These are phyloP conservation scores for Gymnopilus junonius DNA, from an alignment of 768 basidiomycete species.

Conservation along the genomic window DNA sequence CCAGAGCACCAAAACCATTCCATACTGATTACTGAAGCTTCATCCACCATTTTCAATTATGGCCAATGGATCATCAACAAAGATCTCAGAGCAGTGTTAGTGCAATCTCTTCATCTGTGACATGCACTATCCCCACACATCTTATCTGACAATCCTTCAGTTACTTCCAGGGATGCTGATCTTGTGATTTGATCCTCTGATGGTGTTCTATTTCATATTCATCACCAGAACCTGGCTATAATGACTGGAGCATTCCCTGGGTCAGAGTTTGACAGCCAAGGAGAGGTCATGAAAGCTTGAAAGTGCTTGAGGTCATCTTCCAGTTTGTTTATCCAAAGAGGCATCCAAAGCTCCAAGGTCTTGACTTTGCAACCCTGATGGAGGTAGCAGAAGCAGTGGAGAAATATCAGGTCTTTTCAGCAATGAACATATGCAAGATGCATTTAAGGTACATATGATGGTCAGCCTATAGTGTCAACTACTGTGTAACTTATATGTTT, in stretches of 20 bases:
- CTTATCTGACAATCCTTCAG: no score
- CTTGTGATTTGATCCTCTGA: not conserved
- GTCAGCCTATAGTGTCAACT: no score
- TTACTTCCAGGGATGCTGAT: not conserved
- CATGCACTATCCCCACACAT: no score
- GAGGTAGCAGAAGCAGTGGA: no score
- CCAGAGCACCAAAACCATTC: no score
- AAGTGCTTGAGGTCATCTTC: not conserved
- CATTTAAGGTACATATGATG: slow-evolving; percentile 12
- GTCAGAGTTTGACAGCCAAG: not conserved
- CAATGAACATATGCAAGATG: slow-evolving; percentile 20
- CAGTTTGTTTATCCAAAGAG: not conserved
- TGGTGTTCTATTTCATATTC: not conserved
- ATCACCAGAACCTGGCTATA: not conserved
- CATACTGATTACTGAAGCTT: no score
- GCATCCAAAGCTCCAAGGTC: not conserved
- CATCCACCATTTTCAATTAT: no score
- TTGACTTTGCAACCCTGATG: slow-evolving; percentile 11
- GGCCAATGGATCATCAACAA: no score
- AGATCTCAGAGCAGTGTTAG: no score
- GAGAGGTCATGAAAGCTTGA: not conserved
- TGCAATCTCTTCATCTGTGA: no score
- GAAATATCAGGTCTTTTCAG: slow-evolving; percentile 22
- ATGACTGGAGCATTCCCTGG: slow-evolving; percentile 1
- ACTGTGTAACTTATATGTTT: no score